Base-by-base conservation (phyloP, 169 alveolate species). In the Neospora caninum region DNA sequence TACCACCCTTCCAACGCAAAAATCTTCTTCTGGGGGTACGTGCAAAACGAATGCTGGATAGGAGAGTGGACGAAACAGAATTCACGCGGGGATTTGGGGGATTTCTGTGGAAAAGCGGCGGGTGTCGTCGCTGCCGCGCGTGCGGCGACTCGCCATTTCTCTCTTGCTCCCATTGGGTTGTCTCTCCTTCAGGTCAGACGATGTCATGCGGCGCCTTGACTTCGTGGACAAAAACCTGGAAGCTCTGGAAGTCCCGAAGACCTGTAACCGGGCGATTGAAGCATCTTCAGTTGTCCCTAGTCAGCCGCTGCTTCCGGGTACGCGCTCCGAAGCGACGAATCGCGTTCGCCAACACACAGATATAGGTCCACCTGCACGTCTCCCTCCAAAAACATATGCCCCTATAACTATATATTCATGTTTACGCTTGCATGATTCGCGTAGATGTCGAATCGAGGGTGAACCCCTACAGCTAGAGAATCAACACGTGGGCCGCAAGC, bases 1-100 rank as follows among this genome's bases (percentile, higher is more conserved):
- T 98, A 98, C 94, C 97, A 97, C 49, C 98, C 98, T 29, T 92
- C 96, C 80, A 98, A 97, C 70, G 95, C 98, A 18, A 96, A 91
- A 69, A 94, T 97, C 39, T 96, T 96, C 91, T 96, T 98, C 95
- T 96, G 96, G 86, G 96, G 96, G 80, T 94, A 73, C 45, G 95
- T 86, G 42, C 88, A 88, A 0, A 69, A 70, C 2, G 94, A 13
- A 94, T 45, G 36, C 38, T 34, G 54, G 82, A 27, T 6, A 36
- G 9, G 38, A 88, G 38, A n/a, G n/a, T n/a, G n/a, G 54, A 31
- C 29, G 13, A 27, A 6, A 4, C 27, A 18, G 39, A 2, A 7
- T 34, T 7, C 25, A 9, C n/a, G 27, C 73, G 27, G 39, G 27
- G 80, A 4, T 13, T 36, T 31, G 92, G 64, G 6, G 13, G 20